Conservation (phyloP, 768 basidiomycete species). For the Nidularia pulvinata region DNA sequence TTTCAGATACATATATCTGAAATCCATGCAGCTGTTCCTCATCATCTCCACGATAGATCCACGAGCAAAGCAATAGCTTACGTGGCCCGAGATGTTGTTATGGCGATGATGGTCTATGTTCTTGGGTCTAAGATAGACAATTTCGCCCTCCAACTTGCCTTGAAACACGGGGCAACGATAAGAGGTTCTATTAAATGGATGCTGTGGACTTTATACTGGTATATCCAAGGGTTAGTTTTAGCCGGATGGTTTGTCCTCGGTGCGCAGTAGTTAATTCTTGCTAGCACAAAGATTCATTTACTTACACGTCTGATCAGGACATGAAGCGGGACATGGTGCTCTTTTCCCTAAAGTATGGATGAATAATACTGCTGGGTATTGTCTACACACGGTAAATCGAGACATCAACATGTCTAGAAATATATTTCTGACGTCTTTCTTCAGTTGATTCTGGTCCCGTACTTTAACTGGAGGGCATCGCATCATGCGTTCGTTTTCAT, state of each 20-base stretch:
- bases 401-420: too few relatives aligned
- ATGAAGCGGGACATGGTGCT: conserved; percentile 62
- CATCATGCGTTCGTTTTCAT: conserved; percentile 25
- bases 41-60: conserved; percentile 47
- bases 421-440: not conserved
- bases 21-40: conserved; percentile 51
- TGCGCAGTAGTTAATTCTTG: too few relatives aligned
- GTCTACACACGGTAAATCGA: conserved; percentile 38
- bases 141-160: too few relatives aligned
- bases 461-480: conserved; percentile 68
- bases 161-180: too few relatives aligned
- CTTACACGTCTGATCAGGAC: conserved; percentile 44
- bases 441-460: conserved; percentile 54
- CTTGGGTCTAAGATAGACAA: too few relatives aligned
- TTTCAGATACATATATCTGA: conserved; percentile 46
- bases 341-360: conserved; percentile 42
- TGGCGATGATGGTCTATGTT: conserved; percentile 16
- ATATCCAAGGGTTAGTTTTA: conserved; percentile 58
- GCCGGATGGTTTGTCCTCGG: conserved; percentile 44
- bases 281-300: too few relatives aligned
- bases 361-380: conserved; percentile 50
- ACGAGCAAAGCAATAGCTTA: conserved; percentile 47
- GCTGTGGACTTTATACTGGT: conserved; percentile 52
- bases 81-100: conserved; percentile 42
- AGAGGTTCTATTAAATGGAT: conserved; percentile 23